Conservation (phyloP, 176 grass and related monocot genomes). For the Zea mays region DNA sequence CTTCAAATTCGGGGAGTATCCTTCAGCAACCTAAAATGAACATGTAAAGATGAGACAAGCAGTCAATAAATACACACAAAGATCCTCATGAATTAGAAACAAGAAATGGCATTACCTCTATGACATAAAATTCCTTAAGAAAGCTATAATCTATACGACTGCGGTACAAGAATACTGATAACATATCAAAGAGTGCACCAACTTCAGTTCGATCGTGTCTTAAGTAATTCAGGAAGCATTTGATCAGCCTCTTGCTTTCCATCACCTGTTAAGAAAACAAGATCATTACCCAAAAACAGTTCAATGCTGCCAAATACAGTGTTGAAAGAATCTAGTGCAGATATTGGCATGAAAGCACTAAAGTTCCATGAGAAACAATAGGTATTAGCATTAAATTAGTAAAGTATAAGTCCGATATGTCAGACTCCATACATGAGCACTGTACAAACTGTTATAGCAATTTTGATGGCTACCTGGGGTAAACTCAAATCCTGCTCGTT, state of each 20-base stretch:
- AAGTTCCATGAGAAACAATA: background rate
- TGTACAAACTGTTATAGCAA: constrained; percentile 22
- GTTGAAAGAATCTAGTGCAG: background rate
- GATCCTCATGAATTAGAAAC: constrained; percentile 2
- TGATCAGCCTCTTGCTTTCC: constrained; percentile 96
- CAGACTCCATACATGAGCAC: background rate
- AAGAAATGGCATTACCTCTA: constrained; percentile 64
- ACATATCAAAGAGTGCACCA: constrained; percentile 95
- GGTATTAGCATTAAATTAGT: background rate
- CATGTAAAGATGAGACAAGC: constrained; percentile 24
- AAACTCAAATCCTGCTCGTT: constrained; percentile 92
- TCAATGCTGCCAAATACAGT: background rate
- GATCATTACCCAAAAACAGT: constrained; percentile 10
- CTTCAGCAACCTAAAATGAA: constrained; percentile 86
- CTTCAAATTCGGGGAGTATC: constrained; percentile 81
- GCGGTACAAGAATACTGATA: constrained; percentile 96
- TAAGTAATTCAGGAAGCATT: constrained; percentile 96
- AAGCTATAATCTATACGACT: constrained; percentile 97
- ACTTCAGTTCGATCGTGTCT: constrained; percentile 87
- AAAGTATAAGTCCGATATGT: background rate
- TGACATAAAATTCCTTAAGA: constrained; percentile 96
- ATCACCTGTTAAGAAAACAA: constrained; percentile 68
- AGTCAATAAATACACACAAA: constrained; percentile 28
- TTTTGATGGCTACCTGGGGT: constrained; percentile 57
- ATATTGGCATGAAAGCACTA: constrained; percentile 15